A percentile compares a stretch with the other conserved stretches of the same genome.
Conservation (phyloP, 805 yeast species). For the Zygoascus biomembranicola region DNA sequence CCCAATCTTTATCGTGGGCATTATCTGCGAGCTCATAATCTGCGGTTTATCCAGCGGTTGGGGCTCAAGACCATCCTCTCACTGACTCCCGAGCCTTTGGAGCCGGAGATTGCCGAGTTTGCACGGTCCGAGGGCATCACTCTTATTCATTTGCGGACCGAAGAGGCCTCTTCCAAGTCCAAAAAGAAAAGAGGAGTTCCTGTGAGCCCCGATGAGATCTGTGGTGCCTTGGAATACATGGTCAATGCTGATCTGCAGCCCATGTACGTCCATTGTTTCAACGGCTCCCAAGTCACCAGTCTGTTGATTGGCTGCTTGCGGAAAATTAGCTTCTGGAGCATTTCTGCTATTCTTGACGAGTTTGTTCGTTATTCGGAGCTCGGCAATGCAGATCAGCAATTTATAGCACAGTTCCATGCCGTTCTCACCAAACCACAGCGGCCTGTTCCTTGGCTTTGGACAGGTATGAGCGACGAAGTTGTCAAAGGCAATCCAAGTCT, state of each 20-base stretch:
- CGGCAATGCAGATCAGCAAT: slow-evolving; percentile 73
- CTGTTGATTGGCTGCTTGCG: slow-evolving; percentile 80
- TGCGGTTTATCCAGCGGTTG: slow-evolving; percentile 57
- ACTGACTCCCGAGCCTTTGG: slow-evolving; percentile 69
- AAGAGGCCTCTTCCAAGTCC: slow-evolving; percentile 51
- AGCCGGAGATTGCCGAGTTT: slow-evolving; percentile 41
- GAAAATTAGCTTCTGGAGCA: slow-evolving; percentile 78
- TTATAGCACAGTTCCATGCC: slow-evolving; percentile 72
- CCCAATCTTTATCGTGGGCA: slow-evolving; percentile 74
- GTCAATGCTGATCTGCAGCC: slow-evolving; percentile 57
- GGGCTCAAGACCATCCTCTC: slow-evolving; percentile 66
- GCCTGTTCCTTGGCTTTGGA: slow-evolving; percentile 59
- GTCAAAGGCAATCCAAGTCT: slow-evolving; percentile 45
- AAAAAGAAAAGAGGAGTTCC: slow-evolving; percentile 75
- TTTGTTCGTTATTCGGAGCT: slow-evolving; percentile 68
- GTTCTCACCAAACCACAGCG: slow-evolving; percentile 47
- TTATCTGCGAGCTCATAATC: slow-evolving; percentile 71
- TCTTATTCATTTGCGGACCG: slow-evolving; percentile 55
- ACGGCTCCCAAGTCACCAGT: slow-evolving; percentile 83
- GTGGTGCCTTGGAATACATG: slow-evolving; percentile 49
- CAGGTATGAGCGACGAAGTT: slow-evolving; percentile 48
- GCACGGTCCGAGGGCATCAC: slow-evolving; percentile 47
- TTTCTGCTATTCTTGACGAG: slow-evolving; percentile 80
- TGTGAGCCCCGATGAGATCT: slow-evolving; percentile 54
- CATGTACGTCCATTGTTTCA: slow-evolving; percentile 74